Conservation (phyloP, 345 rosid genomes). For the Populus davidiana region DNA sequence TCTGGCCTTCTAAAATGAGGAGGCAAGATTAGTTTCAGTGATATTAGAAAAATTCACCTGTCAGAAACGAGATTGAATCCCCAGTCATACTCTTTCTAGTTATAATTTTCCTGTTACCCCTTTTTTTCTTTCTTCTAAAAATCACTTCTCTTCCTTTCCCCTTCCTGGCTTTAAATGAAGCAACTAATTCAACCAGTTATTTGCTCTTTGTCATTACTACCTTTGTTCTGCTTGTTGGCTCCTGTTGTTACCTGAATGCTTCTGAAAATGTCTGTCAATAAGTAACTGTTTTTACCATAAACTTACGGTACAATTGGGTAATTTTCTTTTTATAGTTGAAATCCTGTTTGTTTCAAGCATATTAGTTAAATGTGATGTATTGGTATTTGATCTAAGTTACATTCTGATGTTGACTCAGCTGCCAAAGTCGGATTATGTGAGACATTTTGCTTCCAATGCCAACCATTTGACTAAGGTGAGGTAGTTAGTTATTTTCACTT, state of each 20-base stretch:
- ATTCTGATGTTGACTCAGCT: conserved; percentile 29
- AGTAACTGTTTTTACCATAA: background rate
- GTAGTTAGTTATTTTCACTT: background rate
- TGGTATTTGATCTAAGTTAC: background rate
- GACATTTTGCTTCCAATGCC: conserved; percentile 24
- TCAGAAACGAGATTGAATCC: background rate
- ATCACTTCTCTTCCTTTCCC: too few species aligned
- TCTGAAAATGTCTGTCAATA: background rate
- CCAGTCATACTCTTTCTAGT: background rate
- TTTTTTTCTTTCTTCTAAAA: background rate
- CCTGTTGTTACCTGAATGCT: background rate
- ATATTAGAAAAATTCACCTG: background rate
- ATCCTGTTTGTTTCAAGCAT: background rate
- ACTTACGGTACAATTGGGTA: background rate
- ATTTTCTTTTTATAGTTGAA: background rate
- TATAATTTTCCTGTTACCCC: background rate
- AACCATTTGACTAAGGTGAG: conserved; percentile 32
- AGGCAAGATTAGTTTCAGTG: background rate
- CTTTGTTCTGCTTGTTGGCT: background rate
- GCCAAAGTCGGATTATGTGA: conserved; percentile 21
- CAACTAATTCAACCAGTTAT: background rate
- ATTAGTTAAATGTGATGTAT: background rate
- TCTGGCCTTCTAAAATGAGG: background rate
- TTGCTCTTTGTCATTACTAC: background rate
- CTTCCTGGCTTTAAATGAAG: background rate